Base-by-base conservation (phyloP, 1,284 basidiomycete species). In the Butyriboletus appendiculatus region DNA sequence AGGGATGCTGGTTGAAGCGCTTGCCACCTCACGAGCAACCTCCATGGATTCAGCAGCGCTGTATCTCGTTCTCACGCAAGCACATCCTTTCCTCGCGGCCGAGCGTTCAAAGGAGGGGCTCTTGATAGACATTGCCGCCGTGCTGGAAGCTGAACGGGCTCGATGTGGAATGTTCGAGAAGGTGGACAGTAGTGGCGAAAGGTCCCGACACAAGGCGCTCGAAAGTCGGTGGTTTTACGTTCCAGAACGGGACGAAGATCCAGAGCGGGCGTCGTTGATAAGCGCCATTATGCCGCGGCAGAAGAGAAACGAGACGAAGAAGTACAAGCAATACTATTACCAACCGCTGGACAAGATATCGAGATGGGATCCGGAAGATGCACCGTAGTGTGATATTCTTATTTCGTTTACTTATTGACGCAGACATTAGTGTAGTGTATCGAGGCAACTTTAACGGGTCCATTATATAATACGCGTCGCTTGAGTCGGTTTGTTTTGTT, bases 251-350 rank as follows among this genome's bases (percentile, higher is more conserved):
- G 88, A 91, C 62, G 76, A 79, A 58, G 88, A 91, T 66, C 73
- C 75, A 55, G 88, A 90, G 56, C 78, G 88, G 15, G 87, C 88
- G 40, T 70, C 72, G 55, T 69, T 90, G 50, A 78, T 90, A 50
- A 69, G 74, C 57, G 84, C 81, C 56, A 82, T 90, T 75, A 88
- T 89, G 85, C 86, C 86, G 3, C 81, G 86, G 16, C 85, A 77
- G 52, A 90, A 90, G 71, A 72, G 89, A 53, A 83, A 71, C 47
- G 86, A 82, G 70, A 89, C 88, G 67, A 89, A 84, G 77, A 86
- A 87, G 72, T 86, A 85, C 58, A 91, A 91, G 68, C 86, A 89
- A 67, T 91, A 91, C 72, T 91, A 90, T 70, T 91, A 84, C 74
- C 78, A 77, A 38, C 88, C 88, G 14, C 64, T 86, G 56, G 81